Percentiles rank a stretch among this genome's conserved stretches.
Evolutionary conservation across 441 rosid species (phyloP).

Genomic region (Euphorbia schlechtendalii): DNA sequence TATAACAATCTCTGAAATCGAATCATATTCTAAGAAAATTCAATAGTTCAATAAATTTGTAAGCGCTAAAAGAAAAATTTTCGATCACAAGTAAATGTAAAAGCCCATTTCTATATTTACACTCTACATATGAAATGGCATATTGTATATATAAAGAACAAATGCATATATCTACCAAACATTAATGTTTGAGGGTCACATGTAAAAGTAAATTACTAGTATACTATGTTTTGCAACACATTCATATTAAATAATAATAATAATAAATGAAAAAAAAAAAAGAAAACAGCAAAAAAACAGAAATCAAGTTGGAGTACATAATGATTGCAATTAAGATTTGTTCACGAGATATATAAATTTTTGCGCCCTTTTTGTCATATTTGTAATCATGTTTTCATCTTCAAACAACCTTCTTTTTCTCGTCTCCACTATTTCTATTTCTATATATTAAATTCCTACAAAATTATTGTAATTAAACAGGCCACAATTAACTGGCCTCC

Average conservation of each 20-base stretch:
- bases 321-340: conserved; percentile 14
- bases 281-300: conserved; percentile 16
- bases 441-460: neutral
- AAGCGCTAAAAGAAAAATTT: no score
- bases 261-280: no score
- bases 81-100: no score
- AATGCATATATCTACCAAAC: no score
- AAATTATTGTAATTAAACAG: no score
- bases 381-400: conserved; percentile 8
- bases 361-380: conserved; percentile 7
- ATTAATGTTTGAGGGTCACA: neutral
- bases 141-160: no score
- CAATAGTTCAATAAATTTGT: no score
- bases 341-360: conserved; percentile 8
- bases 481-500: no score
- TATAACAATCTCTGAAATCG: no score
- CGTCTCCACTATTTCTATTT: neutral
- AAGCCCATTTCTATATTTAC: no score
- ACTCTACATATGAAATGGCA: no score
- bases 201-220: neutral
- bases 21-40: no score
- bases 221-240: neutral
- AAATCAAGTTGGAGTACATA: conserved; percentile 13
- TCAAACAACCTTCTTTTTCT: neutral
- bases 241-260: neutral